These are phyloP conservation scores for Guyanaporus albipodus DNA, from an alignment of 768 basidiomycete species.

Conservation along the genomic window DNA sequence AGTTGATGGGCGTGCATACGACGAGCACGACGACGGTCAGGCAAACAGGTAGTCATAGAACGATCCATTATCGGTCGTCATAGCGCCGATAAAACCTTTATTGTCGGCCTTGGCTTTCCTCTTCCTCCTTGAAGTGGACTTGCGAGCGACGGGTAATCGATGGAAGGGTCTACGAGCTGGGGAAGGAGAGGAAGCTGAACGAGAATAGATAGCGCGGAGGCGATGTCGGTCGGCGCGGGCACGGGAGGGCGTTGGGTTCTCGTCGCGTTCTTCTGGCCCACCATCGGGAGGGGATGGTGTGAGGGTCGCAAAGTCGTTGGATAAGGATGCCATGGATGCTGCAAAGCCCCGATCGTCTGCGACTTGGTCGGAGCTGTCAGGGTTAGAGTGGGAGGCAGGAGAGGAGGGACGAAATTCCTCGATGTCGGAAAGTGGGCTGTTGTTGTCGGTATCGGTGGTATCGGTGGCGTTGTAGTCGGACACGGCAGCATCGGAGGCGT, in stretches of 20 bases:
- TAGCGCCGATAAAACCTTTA: constrained; percentile 14
- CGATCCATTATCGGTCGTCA: constrained; percentile 16
- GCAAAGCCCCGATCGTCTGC: constrained; percentile 32
- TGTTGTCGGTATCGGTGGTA: constrained; percentile 19
- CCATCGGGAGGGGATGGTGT: neutral
- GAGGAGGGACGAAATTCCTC: constrained; percentile 27
- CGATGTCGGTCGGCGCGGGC: constrained; percentile 25
- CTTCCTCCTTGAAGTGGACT: constrained; percentile 7
- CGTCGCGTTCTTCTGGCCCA: neutral
- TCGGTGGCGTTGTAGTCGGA: constrained; percentile 33
- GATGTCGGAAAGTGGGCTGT: constrained; percentile 24
- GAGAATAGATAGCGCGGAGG: constrained; percentile 30
- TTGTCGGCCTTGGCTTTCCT: constrained; percentile 16
- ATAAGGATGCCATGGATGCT: constrained; percentile 33
- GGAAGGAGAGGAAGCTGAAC: constrained; percentile 53
- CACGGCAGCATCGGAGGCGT: constrained; percentile 47
- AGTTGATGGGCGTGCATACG: neutral
- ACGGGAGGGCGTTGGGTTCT: constrained; percentile 10
- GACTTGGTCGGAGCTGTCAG: constrained; percentile 31
- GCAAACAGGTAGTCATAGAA: constrained; percentile 47
- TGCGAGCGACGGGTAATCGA: constrained; percentile 19
- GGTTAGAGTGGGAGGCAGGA: constrained; percentile 38
- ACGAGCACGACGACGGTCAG: constrained; percentile 6
- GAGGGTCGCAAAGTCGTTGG: constrained; percentile 18
- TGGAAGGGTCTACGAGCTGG: constrained; percentile 40